Evolutionary conservation across 2,329 filamentous ascomycete genomes (phyloP).

Genomic region (Dothiorella sarmentorum): DNA sequence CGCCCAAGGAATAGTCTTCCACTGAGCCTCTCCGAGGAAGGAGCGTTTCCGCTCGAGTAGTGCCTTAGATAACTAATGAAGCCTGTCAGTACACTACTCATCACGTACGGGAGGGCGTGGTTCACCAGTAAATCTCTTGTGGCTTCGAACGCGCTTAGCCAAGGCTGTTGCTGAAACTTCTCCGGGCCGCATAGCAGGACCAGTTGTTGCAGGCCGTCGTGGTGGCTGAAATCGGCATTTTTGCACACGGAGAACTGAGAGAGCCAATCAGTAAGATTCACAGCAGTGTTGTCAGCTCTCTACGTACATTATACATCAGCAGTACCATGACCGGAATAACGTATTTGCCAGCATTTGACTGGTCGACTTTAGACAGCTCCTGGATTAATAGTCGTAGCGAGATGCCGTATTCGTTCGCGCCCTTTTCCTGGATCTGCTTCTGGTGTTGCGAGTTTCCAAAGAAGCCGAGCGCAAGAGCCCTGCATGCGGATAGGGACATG

Average conservation of each 20-base stretch:
- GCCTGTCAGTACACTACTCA: not conserved
- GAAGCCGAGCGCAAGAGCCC: slow-evolving; percentile 19
- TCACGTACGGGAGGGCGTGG: not conserved
- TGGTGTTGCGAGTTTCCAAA: slow-evolving; percentile 20
- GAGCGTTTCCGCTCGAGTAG: slow-evolving; percentile 19
- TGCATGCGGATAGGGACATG: slow-evolving; percentile 17
- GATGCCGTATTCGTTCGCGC: slow-evolving; percentile 18
- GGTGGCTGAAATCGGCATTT: slow-evolving; percentile 15
- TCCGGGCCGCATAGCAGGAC: slow-evolving; percentile 18
- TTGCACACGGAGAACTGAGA: slow-evolving; percentile 14
- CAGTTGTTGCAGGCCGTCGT: slow-evolving; percentile 19
- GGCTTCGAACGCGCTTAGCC: slow-evolving; percentile 20
- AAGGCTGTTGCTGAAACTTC: slow-evolving; percentile 16
- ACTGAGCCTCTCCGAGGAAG: slow-evolving; percentile 18
- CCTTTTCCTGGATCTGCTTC: slow-evolving; percentile 19
- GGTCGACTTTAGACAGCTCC: slow-evolving; percentile 18
- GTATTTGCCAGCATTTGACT: slow-evolving; percentile 12
- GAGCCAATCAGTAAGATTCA: not conserved
- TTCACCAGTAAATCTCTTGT: slow-evolving; percentile 18
- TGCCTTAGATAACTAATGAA: slow-evolving; percentile 15
- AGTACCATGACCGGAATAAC: slow-evolving; percentile 21
- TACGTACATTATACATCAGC: slow-evolving; percentile 21
- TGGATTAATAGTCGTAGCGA: slow-evolving; percentile 16
- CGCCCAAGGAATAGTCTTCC: slow-evolving; percentile 20
- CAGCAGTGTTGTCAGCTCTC: not conserved